Conservation (phyloP, 2,329 filamentous ascomycete species). For the Aureobasidium melanogenum region DNA sequence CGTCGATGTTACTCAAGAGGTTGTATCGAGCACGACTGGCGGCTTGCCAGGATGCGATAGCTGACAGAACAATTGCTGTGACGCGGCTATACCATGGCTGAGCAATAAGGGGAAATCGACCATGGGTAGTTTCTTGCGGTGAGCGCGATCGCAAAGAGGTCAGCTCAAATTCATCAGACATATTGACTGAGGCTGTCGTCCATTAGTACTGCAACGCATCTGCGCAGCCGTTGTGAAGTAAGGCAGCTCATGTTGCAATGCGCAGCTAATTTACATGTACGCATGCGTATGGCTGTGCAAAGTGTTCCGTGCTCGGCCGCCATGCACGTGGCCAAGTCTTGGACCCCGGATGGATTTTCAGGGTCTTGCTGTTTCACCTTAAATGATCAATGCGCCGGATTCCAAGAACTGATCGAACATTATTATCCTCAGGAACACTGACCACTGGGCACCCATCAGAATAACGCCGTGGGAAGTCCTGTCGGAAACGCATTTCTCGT, state of each 20-base stretch:
- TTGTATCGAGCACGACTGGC: background rate
- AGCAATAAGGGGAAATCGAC: background rate
- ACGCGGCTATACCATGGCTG: background rate
- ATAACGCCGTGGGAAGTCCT: too few relatives aligned
- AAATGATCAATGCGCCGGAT: background rate
- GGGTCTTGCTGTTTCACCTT: background rate
- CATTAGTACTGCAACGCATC: background rate
- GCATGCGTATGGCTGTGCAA: background rate
- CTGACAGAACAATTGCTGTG: background rate
- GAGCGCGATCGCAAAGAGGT: background rate
- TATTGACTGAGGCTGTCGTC: background rate
- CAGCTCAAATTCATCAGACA: background rate
- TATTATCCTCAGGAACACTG: background rate
- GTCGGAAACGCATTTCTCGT: too few relatives aligned
- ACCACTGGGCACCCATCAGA: background rate
- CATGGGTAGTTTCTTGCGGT: background rate
- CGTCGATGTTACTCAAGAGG: background rate
- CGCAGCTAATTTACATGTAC: background rate
- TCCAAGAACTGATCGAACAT: too few relatives aligned
- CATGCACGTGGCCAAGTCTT: background rate
- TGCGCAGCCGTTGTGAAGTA: background rate
- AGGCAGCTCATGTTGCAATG: background rate
- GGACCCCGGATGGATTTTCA: background rate
- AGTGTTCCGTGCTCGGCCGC: background rate
- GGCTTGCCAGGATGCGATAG: background rate